Evolutionary conservation across 78 protist species (phyloP).

Genomic region (Cyanophora paradoxa): DNA sequence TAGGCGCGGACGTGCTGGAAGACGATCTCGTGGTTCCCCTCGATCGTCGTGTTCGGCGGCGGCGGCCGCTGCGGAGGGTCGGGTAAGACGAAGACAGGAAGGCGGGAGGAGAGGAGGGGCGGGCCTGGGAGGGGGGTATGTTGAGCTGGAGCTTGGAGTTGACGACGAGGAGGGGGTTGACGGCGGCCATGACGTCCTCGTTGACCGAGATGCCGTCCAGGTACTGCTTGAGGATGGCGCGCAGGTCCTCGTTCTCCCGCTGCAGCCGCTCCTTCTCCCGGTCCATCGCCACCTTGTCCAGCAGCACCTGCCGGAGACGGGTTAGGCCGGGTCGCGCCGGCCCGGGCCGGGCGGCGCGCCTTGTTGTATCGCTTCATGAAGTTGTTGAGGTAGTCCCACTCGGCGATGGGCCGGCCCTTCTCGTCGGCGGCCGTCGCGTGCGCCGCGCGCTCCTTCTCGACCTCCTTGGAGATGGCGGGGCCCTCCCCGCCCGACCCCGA

Average conservation of each 20-base stretch:
- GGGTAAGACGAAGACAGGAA: no score
- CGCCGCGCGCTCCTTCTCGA: neutral
- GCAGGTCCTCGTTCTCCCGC: conserved; percentile 32
- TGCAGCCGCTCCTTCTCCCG: conserved; percentile 11
- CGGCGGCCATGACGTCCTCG: conserved; percentile 28
- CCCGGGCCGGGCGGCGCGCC: no score
- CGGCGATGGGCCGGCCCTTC: conserved; percentile 5
- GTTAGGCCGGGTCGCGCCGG: no score
- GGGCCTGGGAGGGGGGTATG: no score
- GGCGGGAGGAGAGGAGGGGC: no score
- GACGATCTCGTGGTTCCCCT: no score
- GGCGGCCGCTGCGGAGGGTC: no score
- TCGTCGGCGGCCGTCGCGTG: conserved; percentile 18
- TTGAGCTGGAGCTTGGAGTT: no score
- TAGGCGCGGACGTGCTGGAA: no score
- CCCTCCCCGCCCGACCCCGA: no score
- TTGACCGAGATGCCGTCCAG: conserved; percentile 62
- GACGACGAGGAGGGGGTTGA: conserved; percentile 43
- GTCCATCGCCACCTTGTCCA: conserved; percentile 24
- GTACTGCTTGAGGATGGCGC: conserved; percentile 49
- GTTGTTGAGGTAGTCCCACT: conserved; percentile 21
- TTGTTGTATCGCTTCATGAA: conserved; percentile 43
- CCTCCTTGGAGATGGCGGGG: neutral
- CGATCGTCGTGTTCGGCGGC: no score
- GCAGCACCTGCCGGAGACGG: no score